These are phyloP conservation scores for Dactylonectria estremocensis DNA, from an alignment of 2,329 filamentous ascomycete genomes.

Conservation along the genomic window DNA sequence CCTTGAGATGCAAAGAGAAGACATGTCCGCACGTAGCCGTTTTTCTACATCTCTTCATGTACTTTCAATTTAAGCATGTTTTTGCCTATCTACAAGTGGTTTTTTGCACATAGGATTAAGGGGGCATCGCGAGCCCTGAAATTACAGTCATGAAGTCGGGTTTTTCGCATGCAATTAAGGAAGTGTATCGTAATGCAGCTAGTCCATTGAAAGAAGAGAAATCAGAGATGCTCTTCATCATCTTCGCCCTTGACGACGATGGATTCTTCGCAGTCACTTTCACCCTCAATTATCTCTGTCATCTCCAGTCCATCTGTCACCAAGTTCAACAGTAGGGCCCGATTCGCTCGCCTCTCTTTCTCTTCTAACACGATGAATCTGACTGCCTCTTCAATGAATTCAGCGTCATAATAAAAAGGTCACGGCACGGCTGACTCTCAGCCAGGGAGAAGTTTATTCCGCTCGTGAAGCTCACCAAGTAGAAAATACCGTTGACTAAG, in stretches of 20 bases:
- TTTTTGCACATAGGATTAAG: not conserved
- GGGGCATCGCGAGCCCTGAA: not conserved
- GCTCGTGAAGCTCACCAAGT: not conserved
- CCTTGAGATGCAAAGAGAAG: not conserved
- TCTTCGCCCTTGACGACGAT: not conserved
- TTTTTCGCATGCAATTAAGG: not conserved
- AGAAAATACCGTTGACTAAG: not conserved
- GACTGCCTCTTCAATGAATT: not conserved
- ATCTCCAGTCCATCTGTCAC: not conserved
- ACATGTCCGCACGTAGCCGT: not conserved
- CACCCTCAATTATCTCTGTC: not conserved
- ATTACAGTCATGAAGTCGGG: slow-evolving; percentile 2
- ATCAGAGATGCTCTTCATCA: not conserved
- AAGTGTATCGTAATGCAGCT: slow-evolving; percentile 4
- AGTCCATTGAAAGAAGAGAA: not conserved
- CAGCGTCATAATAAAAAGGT: not conserved
- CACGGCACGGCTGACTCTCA: not conserved
- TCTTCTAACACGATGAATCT: not conserved
- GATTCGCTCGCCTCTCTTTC: not conserved
- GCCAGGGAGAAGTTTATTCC: not conserved
- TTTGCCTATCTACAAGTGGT: not conserved
- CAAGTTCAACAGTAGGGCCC: not conserved
- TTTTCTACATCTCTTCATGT: not conserved
- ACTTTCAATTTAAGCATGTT: not conserved
- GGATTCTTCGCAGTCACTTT: not conserved